Percentiles rank a stretch among this genome's conserved stretches.
These are phyloP conservation scores for Zygnema circumcarinatum DNA, from an alignment of 139 green algal genomes.

Conservation along the genomic window DNA sequence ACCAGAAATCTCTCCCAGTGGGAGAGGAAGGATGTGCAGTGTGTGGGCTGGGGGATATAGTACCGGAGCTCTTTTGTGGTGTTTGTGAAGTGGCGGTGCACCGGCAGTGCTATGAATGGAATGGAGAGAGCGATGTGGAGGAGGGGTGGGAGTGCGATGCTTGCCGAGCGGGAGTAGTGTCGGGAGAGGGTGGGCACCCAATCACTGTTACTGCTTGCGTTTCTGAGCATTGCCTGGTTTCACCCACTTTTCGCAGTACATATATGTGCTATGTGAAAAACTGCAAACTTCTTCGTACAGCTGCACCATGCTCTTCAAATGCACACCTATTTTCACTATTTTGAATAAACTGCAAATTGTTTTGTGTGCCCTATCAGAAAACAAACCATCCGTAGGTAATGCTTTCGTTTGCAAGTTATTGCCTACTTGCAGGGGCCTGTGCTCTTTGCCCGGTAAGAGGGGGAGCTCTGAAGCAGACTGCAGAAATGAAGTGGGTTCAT, in stretches of 20 bases:
- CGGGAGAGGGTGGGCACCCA: too few species aligned
- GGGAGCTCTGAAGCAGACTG: constrained; percentile 6
- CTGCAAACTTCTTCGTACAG: too few species aligned
- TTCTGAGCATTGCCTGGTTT: too few species aligned
- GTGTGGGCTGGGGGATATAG: background rate
- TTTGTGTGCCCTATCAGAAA: too few species aligned
- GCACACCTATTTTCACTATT: too few species aligned
- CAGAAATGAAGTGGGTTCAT: constrained; percentile 2
- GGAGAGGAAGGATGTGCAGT: background rate
- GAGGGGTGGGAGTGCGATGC: background rate
- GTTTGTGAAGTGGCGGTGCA: constrained; percentile 3
- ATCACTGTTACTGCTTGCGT: too few species aligned
- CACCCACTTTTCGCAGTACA: too few species aligned
- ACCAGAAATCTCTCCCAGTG: background rate
- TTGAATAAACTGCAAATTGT: too few species aligned
- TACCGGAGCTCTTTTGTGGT: background rate
- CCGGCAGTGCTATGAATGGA: constrained; percentile 1
- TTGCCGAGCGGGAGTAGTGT: background rate
- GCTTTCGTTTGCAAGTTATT: too few species aligned
- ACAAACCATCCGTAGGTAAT: too few species aligned
- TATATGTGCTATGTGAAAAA: too few species aligned
- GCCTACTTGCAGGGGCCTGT: background rate
- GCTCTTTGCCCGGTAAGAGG: constrained; percentile 4
- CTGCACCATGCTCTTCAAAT: too few species aligned
- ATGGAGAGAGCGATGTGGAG: background rate